Evolutionary conservation across 306 rosid genomes (phyloP).

Genomic region (Vigna nakashimae): DNA sequence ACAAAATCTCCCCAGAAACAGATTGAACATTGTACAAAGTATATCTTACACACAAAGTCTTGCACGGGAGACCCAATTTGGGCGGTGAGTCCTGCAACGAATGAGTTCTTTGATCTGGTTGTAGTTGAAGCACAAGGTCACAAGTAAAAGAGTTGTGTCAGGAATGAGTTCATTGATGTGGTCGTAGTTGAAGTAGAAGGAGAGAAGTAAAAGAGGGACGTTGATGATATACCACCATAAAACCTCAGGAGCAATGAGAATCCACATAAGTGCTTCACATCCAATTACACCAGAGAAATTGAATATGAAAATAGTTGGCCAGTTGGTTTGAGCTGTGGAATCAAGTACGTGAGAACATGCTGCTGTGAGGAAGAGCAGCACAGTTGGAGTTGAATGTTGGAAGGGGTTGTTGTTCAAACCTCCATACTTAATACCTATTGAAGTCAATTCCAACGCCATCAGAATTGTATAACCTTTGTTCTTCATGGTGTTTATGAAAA

Average conservation of each 20-base stretch:
- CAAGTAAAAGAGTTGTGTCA: neutral
- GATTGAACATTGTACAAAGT: no score
- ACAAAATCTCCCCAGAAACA: no score
- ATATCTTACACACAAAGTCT: no score
- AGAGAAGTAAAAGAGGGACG: no score
- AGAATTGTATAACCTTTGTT: neutral
- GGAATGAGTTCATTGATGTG: neutral
- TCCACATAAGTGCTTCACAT: slow-evolving; percentile 24
- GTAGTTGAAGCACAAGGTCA: neutral
- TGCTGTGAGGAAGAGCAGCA: neutral
- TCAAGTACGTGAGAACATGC: neutral
- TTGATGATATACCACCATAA: neutral
- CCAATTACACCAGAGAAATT: neutral
- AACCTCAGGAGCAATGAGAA: neutral
- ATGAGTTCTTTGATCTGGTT: neutral
- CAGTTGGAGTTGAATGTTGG: neutral
- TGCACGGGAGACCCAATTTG: no score
- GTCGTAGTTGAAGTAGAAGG: neutral
- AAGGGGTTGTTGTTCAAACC: neutral
- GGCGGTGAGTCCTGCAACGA: no score
- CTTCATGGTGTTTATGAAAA: neutral
- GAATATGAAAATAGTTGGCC: neutral
- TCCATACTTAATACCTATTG: neutral
- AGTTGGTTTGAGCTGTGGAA: neutral
- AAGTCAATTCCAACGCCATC: neutral